Conservation (phyloP, 2,329 filamentous ascomycete species). For the Magnaporthiopsis poae region DNA sequence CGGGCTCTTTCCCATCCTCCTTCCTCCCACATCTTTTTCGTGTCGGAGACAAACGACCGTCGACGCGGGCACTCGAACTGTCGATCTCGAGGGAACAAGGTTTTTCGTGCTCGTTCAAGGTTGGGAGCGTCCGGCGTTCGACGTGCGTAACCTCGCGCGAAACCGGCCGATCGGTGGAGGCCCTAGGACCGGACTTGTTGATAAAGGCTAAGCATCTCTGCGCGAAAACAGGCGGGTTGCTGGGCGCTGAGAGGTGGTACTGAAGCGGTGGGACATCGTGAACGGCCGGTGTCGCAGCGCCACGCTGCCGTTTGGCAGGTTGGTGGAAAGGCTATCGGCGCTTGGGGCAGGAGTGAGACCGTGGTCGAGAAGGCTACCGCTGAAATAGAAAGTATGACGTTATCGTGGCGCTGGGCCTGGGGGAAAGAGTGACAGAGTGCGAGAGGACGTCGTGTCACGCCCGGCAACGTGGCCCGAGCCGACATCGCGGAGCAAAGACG, state of each 20-base stretch:
- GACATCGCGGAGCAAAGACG: not conserved
- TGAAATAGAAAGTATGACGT: no score
- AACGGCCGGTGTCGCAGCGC: no score
- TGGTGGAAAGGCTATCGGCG: not conserved
- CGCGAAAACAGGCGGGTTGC: not conserved
- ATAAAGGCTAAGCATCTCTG: not conserved
- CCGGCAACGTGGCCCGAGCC: not conserved
- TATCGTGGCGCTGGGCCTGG: no score
- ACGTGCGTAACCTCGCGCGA: not conserved
- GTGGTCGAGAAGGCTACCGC: no score
- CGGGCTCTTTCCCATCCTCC: not conserved
- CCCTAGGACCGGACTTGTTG: not conserved
- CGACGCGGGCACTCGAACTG: not conserved
- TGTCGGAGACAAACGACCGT: no score
- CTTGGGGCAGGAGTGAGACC: no score
- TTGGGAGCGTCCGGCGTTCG: not conserved
- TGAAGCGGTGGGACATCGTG: no score
- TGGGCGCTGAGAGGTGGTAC: no score
- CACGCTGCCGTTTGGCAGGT: not conserved
- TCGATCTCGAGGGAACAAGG: not conserved
- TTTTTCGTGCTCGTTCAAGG: not conserved
- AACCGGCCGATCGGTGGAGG: not conserved
- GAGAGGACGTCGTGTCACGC: no score
- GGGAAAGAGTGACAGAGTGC: not conserved
- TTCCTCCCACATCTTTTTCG: not conserved